Conservation (phyloP, 768 basidiomycete species). For the Leucogyrophana mollusca region DNA sequence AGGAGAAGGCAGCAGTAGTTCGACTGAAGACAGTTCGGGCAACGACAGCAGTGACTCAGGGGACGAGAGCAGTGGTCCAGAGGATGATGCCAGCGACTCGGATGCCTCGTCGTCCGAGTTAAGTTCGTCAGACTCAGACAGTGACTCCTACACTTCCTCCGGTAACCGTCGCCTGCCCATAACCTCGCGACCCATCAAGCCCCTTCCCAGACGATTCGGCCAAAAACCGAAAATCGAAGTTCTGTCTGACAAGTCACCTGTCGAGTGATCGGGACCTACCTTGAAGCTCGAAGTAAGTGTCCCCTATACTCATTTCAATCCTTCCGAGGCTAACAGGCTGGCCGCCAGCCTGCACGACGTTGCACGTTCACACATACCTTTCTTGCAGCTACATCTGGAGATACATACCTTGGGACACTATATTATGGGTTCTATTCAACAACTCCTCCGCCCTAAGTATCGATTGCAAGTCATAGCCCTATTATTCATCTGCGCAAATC, state of each 20-base stretch:
- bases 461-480: no score
- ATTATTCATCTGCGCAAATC: no score
- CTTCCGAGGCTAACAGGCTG: no score
- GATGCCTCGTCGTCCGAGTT: slow-evolving; percentile 1
- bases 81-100: slow-evolving; percentile 1
- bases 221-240: slow-evolving; percentile 29
- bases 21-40: background rate
- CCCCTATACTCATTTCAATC: no score
- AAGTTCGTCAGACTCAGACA: slow-evolving; percentile 9
- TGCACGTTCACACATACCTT: no score
- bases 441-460: no score
- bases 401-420: no score
- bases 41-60: background rate
- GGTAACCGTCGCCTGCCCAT: slow-evolving; percentile 28
- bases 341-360: no score
- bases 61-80: background rate
- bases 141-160: slow-evolving; percentile 28
- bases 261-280: no score
- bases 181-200: slow-evolving; percentile 43
- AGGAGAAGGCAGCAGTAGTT: slow-evolving; percentile 1
- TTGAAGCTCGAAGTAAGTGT: no score
- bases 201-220: slow-evolving; percentile 42
- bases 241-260: slow-evolving; percentile 9
- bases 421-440: no score
- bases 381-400: no score